Evolutionary conservation across 257 asterid species (phyloP).

Genomic region (Nicotiana obtusifolia): DNA sequence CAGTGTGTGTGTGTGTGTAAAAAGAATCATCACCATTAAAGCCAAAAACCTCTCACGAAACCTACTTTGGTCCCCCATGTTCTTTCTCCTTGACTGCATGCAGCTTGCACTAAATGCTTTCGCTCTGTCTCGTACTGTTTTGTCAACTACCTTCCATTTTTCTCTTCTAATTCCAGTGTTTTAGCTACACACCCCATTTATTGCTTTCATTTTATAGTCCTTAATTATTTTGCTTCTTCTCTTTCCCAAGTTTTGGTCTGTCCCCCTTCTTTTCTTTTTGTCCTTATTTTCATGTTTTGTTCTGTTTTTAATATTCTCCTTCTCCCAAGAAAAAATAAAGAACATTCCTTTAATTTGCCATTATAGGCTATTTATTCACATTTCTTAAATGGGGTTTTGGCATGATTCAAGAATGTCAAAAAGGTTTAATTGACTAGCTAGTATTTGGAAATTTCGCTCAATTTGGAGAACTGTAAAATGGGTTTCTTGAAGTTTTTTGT

Average conservation of each 20-base stretch:
- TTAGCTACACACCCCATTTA: not conserved
- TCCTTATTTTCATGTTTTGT: too few species aligned
- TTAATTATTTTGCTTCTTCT: not conserved
- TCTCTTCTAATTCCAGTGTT: not conserved
- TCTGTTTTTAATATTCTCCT: not conserved
- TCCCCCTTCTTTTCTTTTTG: not conserved
- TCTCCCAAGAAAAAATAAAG: not conserved
- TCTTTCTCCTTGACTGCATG: constrained; percentile 23
- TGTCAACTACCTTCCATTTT: constrained; percentile 16
- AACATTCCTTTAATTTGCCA: constrained; percentile 6
- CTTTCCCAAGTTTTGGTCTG: not conserved
- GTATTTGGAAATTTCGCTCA: not conserved
- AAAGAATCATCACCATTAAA: not conserved
- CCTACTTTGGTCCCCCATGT: not conserved
- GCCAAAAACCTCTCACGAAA: not conserved
- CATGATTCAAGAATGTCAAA: too few species aligned
- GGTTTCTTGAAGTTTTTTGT: constrained; percentile 24
- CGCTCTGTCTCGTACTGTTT: not conserved
- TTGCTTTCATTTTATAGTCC: not conserved
- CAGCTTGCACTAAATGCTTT: constrained; percentile 18
- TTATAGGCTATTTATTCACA: not conserved
- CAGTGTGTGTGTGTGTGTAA: not conserved
- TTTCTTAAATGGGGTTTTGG: not conserved
- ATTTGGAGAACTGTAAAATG: constrained; percentile 28
- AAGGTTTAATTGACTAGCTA: too few species aligned